A percentile compares a stretch with the other conserved stretches of the same genome.
These are phyloP conservation scores for Baorangia bicolor DNA, from an alignment of 768 basidiomycete genomes.

Conservation along the genomic window DNA sequence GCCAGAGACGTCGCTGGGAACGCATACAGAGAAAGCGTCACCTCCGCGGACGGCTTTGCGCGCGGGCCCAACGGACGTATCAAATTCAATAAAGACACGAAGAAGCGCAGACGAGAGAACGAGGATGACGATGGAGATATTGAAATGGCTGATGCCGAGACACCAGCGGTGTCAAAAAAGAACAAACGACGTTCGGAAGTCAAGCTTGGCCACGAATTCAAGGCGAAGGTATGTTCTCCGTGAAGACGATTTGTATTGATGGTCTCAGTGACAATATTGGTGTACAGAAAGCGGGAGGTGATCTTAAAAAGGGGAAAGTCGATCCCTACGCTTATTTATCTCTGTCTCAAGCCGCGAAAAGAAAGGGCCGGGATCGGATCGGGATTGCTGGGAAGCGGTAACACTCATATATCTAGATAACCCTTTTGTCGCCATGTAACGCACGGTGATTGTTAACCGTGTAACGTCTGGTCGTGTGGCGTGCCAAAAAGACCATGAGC, in stretches of 20 bases:
- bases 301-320: constrained; percentile 80
- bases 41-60: constrained; percentile 87
- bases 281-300: constrained; percentile 87
- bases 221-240: constrained; percentile 73
- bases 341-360: constrained; percentile 78
- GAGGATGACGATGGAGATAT: constrained; percentile 60
- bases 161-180: constrained; percentile 41
- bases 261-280: constrained; percentile 4
- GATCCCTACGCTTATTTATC: constrained; percentile 94
- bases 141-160: constrained; percentile 74
- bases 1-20: constrained; percentile 61
- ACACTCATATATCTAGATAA: constrained; percentile 12
- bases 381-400: constrained; percentile 66
- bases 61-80: constrained; percentile 80
- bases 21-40: constrained; percentile 82
- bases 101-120: constrained; percentile 79
- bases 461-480: constrained; percentile 70
- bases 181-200: constrained; percentile 53
- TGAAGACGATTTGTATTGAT: neutral
- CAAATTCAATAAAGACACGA: constrained; percentile 97
- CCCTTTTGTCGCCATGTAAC: neutral
- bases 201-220: constrained; percentile 85
- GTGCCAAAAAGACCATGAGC: constrained; percentile 59
- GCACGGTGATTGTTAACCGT: constrained; percentile 44
- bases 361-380: constrained; percentile 45